Percentiles rank a stretch among this genome's conserved stretches.
Conservation (phyloP, 2,329 filamentous ascomycete genomes). For the Fusarium udum region DNA sequence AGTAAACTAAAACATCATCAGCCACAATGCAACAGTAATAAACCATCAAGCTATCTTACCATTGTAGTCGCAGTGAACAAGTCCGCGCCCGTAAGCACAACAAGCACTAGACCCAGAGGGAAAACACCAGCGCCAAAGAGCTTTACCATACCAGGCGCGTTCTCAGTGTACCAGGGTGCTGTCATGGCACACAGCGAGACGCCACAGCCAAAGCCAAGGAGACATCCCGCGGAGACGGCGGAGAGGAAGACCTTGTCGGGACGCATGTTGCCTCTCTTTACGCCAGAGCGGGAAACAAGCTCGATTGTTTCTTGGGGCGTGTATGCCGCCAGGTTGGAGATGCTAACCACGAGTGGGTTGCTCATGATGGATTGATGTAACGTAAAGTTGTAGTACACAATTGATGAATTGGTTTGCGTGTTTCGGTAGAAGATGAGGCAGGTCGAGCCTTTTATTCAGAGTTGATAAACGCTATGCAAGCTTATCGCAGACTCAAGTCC, state of each 20-base stretch:
- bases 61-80: conserved; percentile 38
- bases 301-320: conserved; percentile 37
- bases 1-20: conserved; percentile 28
- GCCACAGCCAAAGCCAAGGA: conserved; percentile 37
- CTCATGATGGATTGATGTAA: conserved; percentile 12
- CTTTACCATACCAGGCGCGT: conserved; percentile 36
- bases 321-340: conserved; percentile 32
- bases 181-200: conserved; percentile 34
- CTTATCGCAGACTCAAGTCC: background rate
- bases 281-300: conserved; percentile 33
- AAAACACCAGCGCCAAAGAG: conserved; percentile 37
- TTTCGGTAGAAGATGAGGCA: background rate
- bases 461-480: background rate
- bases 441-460: background rate
- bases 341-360: conserved; percentile 26
- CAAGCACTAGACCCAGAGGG: conserved; percentile 34
- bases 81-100: conserved; percentile 35
- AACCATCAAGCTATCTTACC: background rate
- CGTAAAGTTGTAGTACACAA: background rate
- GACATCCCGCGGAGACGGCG: conserved; percentile 32
- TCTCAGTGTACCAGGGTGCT: conserved; percentile 39
- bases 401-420: background rate
- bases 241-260: conserved; percentile 38
- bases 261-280: conserved; percentile 31
- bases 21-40: accelerated